Evolutionary conservation across 179 eudicot species (phyloP).

Genomic region (Nepenthes alata): DNA sequence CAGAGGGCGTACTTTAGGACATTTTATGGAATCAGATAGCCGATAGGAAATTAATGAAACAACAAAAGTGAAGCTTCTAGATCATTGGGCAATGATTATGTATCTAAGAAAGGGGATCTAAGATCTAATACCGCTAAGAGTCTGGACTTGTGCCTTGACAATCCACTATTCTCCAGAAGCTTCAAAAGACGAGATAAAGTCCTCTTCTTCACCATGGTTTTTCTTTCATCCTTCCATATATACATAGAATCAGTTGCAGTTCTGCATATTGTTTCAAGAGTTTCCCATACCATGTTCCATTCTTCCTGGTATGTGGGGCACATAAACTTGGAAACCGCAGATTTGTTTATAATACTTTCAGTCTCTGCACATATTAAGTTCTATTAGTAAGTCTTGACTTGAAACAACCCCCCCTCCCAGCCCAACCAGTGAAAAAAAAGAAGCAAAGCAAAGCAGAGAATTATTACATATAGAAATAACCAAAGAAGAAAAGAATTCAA

Average conservation of each 20-base stretch:
- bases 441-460: neutral
- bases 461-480: neutral
- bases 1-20: neutral
- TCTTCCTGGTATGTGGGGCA: constrained; percentile 35
- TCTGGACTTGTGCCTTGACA: constrained; percentile 55
- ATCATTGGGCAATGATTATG: neutral
- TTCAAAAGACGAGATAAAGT: constrained; percentile 60
- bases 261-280: constrained; percentile 42
- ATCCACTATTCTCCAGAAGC: constrained; percentile 56
- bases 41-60: neutral
- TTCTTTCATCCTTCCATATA: constrained; percentile 69
- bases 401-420: neutral
- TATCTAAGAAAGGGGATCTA: neutral
- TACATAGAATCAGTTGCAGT: constrained; percentile 47
- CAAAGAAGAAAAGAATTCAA: neutral
- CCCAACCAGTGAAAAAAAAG: constrained; percentile 1
- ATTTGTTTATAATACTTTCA: constrained; percentile 16
- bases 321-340: constrained; percentile 21
- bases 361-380: constrained; percentile 22
- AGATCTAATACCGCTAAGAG: constrained; percentile 22
- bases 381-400: neutral
- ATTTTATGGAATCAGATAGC: neutral
- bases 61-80: neutral
- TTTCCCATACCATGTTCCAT: constrained; percentile 35
- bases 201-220: constrained; percentile 58